Evolutionary conservation across 1,139 yeast genomes (phyloP), one percentile per base, ranked within the genome.

Genomic region (Pichia sp.): DNA sequence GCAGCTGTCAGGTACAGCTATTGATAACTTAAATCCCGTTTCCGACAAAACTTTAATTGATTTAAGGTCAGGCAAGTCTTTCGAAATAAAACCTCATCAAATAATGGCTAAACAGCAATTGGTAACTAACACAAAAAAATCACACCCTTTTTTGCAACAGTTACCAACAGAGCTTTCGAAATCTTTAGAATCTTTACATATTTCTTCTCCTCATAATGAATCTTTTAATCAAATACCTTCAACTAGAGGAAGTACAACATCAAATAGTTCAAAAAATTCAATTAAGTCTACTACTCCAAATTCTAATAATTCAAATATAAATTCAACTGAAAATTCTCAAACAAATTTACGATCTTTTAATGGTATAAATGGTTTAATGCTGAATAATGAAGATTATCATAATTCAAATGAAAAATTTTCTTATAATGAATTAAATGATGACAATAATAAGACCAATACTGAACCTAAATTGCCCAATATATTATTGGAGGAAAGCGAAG

Each of bases 111-210:
- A 41, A 4, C 51, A 48, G 7, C 46, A 44, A 7, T 3, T 47
- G 7, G 36, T 37, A 4, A 28, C 51, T 11, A 47, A 30, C 7
- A 40, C 42, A 9, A 39, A 34, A 26, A 44, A 40, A 29, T n/a
- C 48, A n/a, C 57, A 54, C 30, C 57, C 56, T 2, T 54, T 42
- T 36, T 29, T 54, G n/a, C 46, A 43, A 18, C 53, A 54, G 6
- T 43, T 54, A 39, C 56, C 57, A 7, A n/a, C 42, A 7, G 45
- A 44, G 27, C 28, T 54, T 8, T 44, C 55, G 1, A 50, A 42
- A 38, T 46, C 53, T 11, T 27, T 50, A n/a, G 56, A 53, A 36
- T 44, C 48, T n/a, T 39, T 50, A 18, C 48, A 50, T 42, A 3
- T 50, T 30, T 33, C 46, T 4, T 44, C 49, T 8, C 46, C 51